Base-by-base conservation (phyloP, 1,284 basidiomycete species). In the Pseudozyma tsukubaensis region DNA sequence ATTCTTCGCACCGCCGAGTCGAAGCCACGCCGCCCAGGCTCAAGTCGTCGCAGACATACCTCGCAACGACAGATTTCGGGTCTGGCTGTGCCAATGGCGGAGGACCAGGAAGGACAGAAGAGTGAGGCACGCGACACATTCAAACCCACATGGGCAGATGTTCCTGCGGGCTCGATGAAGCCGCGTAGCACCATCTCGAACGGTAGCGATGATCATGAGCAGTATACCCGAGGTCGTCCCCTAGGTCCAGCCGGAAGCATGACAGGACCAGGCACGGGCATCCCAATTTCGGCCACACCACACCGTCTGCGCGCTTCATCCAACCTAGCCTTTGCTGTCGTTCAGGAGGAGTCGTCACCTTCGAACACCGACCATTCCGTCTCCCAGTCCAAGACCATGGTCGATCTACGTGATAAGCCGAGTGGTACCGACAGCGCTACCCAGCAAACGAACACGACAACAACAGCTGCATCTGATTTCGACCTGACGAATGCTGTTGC, bases 291-390 rank as follows among this genome's bases (percentile, higher is more conserved):
- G 18, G 57, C 55, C 2, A 16, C 39, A 10, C 19, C 64, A 7
- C 62, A 55, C 9, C 74, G 66, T 24, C 43, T 68, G 13, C 74
- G 70, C 13, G 70, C 70, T 24, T 72, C 70, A 7, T 76, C 74
- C 19, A 68, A 72, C 10, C 70, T 76, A 14, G 71, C 74, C 1
- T 72, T 68, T 14, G 70, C 62, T 34, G 62, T 69, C 8, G 70
- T 76, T 6, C 65, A 69, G 37, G 74, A 76, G 36, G 74, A 76
- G 36, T 66, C 65, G 1, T 64, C 68, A 19, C 64, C 67, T 8
- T 71, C 68, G 18, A 71, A 71, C 55, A 66, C 68, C 10, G 68
- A 59, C n/a, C 64, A 50, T 1, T 68, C 70, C 1, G 50, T 54
- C 2, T 69, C 65, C 16, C 59, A 62, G 39, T 71, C 65, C 9